Evolutionary conservation across 345 rosid species (phyloP).

Genomic region (Bruguiera sexangula): DNA sequence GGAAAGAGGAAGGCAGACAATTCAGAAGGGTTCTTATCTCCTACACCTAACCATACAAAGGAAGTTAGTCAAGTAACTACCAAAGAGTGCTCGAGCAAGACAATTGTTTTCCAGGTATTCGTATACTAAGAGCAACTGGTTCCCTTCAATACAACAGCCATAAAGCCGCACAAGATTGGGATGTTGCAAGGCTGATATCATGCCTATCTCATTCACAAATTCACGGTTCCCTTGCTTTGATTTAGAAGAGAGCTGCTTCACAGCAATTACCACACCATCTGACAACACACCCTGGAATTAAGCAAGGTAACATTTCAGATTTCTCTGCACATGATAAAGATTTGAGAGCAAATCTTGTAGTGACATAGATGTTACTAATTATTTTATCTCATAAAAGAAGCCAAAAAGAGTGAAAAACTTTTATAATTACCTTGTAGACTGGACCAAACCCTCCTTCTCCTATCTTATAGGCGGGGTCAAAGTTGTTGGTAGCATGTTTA

Average conservation of each 20-base stretch:
- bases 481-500: slow-evolving; percentile 67
- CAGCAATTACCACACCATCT: slow-evolving; percentile 57
- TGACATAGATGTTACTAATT: too few species aligned
- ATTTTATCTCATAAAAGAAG: neutral
- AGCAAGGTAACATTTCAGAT: slow-evolving; percentile 11
- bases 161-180: slow-evolving; percentile 60
- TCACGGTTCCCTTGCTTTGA: slow-evolving; percentile 73
- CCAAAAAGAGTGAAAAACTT: neutral
- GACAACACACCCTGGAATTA: slow-evolving; percentile 48
- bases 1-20: neutral
- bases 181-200: slow-evolving; percentile 70
- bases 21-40: neutral
- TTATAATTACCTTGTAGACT: slow-evolving; percentile 67
- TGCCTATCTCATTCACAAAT: slow-evolving; percentile 64
- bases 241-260: slow-evolving; percentile 66
- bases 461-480: slow-evolving; percentile 64
- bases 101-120: slow-evolving; percentile 66
- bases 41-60: neutral
- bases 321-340: neutral
- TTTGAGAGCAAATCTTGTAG: too few species aligned
- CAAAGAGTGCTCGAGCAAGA: slow-evolving; percentile 63
- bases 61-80: slow-evolving; percentile 25
- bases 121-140: slow-evolving; percentile 53
- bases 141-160: slow-evolving; percentile 67
- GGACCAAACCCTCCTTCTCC: slow-evolving; percentile 98